These are phyloP conservation scores for Fusarium napiforme DNA, from an alignment of 2,329 filamentous ascomycete genomes.

Conservation along the genomic window DNA sequence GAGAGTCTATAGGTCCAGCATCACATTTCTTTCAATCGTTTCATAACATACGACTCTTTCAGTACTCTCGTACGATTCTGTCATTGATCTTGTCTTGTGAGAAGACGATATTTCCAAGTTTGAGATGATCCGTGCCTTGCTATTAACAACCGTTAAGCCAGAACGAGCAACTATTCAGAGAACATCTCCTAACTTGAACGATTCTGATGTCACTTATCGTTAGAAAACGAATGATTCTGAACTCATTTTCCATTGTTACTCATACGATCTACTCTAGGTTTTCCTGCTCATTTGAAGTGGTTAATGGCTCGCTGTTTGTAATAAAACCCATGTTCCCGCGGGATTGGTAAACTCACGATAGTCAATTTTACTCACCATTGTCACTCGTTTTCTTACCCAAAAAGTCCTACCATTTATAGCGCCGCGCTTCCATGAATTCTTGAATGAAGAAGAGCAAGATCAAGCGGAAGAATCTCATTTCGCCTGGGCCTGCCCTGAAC, in stretches of 20 bases:
- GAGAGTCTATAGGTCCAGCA: too few species aligned
- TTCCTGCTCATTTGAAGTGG: not conserved
- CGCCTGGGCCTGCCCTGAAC: not conserved
- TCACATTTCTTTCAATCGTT: too few species aligned
- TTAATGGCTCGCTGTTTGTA: not conserved
- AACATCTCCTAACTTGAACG: not conserved
- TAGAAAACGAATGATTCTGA: not conserved
- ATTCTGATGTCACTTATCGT: not conserved
- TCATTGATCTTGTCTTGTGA: not conserved
- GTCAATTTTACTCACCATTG: not conserved
- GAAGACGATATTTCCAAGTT: not conserved
- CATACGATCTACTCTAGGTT: not conserved
- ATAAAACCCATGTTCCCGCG: not conserved
- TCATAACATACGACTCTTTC: slow-evolving; percentile 10
- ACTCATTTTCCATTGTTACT: not conserved
- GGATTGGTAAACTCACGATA: not conserved
- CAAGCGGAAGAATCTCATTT: not conserved
- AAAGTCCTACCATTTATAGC: not conserved
- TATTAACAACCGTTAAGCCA: not conserved
- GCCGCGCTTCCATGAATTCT: not conserved
- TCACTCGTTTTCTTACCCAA: not conserved
- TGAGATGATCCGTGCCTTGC: not conserved
- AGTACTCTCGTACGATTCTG: not conserved
- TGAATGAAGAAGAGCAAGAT: not conserved
- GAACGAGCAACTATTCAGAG: slow-evolving; percentile 1